phyloP scores from a whole-genome alignment of 2,329 filamentous ascomycete genomes.

The Aspergillus pseudoterreus region DNA sequence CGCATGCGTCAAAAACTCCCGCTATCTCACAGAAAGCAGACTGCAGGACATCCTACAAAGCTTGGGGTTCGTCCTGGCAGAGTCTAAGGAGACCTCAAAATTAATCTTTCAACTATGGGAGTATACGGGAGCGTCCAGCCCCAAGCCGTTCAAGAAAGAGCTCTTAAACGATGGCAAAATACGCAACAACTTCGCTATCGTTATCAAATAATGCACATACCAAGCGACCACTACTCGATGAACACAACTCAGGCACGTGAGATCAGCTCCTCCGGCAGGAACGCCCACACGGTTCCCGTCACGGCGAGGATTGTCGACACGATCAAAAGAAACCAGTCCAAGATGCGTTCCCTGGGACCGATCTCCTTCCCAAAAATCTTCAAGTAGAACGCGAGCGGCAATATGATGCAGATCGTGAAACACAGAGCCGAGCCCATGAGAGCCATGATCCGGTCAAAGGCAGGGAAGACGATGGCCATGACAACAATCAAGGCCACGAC shows the following conservation, averaged over 20 bases:
- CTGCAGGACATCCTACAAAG: conserved; percentile 70
- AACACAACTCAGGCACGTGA: conserved; percentile 34
- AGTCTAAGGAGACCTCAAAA: conserved; percentile 74
- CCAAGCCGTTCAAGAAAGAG: conserved; percentile 61
- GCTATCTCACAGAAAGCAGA: conserved; percentile 73
- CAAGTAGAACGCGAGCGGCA: conserved; percentile 84
- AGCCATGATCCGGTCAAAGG: conserved; percentile 86
- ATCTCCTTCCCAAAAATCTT: conserved; percentile 81
- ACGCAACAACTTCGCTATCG: conserved; percentile 89
- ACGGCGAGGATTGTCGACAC: conserved; percentile 67
- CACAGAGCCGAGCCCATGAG: conserved; percentile 86
- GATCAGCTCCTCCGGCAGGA: conserved; percentile 72
- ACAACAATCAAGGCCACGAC: conserved; percentile 69
- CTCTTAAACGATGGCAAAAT: conserved; percentile 70
- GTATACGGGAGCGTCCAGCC: conserved; percentile 34
- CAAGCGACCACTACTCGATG: neutral
- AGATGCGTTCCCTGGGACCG: conserved; percentile 55
- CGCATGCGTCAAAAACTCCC: conserved; percentile 83
- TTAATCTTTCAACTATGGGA: conserved; percentile 88
- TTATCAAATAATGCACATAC: conserved; percentile 46
- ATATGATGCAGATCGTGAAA: conserved; percentile 89
- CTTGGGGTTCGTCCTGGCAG: conserved; percentile 66
- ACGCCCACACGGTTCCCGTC: conserved; percentile 81
- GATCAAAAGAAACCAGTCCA: conserved; percentile 67
- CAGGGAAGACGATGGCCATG: conserved; percentile 70